Conservation (phyloP, 1,284 basidiomycete species). For the Athelia sp. region DNA sequence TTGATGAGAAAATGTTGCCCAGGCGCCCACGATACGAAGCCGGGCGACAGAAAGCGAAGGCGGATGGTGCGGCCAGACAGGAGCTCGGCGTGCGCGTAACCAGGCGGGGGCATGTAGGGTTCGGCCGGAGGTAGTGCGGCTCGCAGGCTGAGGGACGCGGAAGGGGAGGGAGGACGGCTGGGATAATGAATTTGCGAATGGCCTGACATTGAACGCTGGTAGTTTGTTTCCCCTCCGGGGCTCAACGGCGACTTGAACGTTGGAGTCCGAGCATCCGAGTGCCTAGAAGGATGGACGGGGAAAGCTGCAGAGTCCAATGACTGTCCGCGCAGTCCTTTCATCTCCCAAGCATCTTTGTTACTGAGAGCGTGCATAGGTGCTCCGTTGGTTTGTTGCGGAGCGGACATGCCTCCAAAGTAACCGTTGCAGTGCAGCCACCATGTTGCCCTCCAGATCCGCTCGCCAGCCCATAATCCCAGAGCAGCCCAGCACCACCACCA, state of each 20-base stretch:
- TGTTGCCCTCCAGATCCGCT: constrained; percentile 55
- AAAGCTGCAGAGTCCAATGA: neutral
- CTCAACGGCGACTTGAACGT: neutral
- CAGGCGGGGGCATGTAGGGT: constrained; percentile 49
- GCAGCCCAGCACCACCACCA: constrained; percentile 70
- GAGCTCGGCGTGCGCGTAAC: constrained; percentile 74
- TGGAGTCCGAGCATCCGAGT: neutral
- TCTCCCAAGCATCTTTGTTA: neutral
- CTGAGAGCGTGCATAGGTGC: neutral
- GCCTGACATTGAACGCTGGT: neutral
- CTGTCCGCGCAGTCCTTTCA: neutral
- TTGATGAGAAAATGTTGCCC: constrained; percentile 79
- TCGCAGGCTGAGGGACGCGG: neutral
- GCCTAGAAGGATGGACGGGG: neutral
- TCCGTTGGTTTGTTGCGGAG: neutral
- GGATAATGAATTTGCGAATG: neutral
- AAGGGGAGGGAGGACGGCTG: neutral
- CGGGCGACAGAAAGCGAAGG: constrained; percentile 62
- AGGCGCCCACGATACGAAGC: constrained; percentile 64
- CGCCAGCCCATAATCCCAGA: constrained; percentile 60
- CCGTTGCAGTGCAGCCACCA: constrained; percentile 68
- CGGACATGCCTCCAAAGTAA: constrained; percentile 22
- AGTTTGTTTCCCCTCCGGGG: neutral
- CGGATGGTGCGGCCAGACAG: constrained; percentile 77
- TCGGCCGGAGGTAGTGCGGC: constrained; percentile 9